Percentiles rank a stretch among this genome's conserved stretches.
Conservation (phyloP, 2,329 filamentous ascomycete species). For the Aspergillus sp. region DNA sequence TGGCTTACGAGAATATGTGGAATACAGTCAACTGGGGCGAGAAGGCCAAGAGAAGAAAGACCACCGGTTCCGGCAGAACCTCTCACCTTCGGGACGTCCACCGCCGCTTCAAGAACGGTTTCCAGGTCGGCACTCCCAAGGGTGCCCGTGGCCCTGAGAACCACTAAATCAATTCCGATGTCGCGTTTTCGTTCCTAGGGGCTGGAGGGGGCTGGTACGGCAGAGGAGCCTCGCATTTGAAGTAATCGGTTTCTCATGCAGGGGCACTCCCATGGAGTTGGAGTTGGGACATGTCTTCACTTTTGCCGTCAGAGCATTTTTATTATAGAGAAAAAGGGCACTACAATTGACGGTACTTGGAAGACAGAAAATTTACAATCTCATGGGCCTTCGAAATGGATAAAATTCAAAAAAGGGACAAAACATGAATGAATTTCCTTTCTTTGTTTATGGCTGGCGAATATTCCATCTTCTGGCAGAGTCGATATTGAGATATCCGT, state of each 20-base stretch:
- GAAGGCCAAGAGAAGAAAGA: constrained; percentile 99
- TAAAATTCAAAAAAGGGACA: constrained; percentile 32
- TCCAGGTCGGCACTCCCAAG: constrained; percentile 88
- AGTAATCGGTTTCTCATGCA: constrained; percentile 34
- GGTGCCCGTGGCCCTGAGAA: constrained; percentile 67
- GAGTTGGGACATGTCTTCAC: constrained; percentile 33
- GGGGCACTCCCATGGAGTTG: constrained; percentile 35
- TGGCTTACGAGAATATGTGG: constrained; percentile 30
- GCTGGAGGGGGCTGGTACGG: constrained; percentile 41
- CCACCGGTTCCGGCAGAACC: constrained; percentile 94
- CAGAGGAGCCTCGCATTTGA: constrained; percentile 37
- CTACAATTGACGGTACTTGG: constrained; percentile 23
- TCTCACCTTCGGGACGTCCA: constrained; percentile 89
- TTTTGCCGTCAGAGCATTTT: constrained; percentile 30
- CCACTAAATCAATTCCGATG: constrained; percentile 40
- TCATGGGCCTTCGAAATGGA: constrained; percentile 28
- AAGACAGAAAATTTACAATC: constrained; percentile 27
- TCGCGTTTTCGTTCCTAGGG: constrained; percentile 40
- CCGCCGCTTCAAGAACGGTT: constrained; percentile 96
- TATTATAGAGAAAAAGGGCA: constrained; percentile 26
- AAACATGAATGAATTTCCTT: constrained; percentile 41
- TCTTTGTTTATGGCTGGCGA: constrained; percentile 39
- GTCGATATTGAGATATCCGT: constrained; percentile 33
- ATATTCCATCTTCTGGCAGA: constrained; percentile 40
- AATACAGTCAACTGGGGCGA: constrained; percentile 94